These are phyloP conservation scores for Aquilaria yunnanensis DNA, from an alignment of 345 rosid genomes.

Conservation along the genomic window DNA sequence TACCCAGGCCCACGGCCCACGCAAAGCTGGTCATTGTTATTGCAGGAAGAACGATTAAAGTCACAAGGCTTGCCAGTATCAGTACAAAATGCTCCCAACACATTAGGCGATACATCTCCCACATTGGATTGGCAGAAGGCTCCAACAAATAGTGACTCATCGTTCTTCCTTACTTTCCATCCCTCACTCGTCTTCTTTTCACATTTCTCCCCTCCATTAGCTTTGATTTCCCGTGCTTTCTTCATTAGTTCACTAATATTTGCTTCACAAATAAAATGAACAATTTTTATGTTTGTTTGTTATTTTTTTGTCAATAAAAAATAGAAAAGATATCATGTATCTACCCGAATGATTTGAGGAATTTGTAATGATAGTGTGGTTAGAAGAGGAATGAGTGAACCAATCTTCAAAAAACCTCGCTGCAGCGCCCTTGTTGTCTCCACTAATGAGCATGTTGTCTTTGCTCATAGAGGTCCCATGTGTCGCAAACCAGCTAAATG, in stretches of 20 bases:
- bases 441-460: constrained; percentile 50
- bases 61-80: constrained; percentile 47
- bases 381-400: constrained; percentile 20
- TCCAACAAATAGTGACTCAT: constrained; percentile 38
- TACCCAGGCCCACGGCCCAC: constrained; percentile 62
- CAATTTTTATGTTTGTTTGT: not conserved
- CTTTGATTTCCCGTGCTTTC: constrained; percentile 28
- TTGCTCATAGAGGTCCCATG: constrained; percentile 60
- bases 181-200: constrained; percentile 36
- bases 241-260: constrained; percentile 12
- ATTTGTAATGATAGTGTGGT: constrained; percentile 1
- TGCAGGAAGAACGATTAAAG: constrained; percentile 55
- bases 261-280: constrained; percentile 3
- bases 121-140: constrained; percentile 63
- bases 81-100: constrained; percentile 51
- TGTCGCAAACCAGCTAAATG: constrained; percentile 55
- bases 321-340: too few relatives aligned
- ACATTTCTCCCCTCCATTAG: constrained; percentile 43
- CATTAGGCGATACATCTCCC: constrained; percentile 56
- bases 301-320: not conserved
- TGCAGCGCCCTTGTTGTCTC: constrained; percentile 67
- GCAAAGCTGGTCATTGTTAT: constrained; percentile 45
- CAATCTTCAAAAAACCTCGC: constrained; percentile 60
- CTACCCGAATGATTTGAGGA: constrained; percentile 2
- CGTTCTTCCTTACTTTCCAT: constrained; percentile 47